Percentiles rank a stretch among this genome's conserved stretches.
Conservation (phyloP, 1,139 yeast genomes). For the Arxiozyma heterogenica region DNA sequence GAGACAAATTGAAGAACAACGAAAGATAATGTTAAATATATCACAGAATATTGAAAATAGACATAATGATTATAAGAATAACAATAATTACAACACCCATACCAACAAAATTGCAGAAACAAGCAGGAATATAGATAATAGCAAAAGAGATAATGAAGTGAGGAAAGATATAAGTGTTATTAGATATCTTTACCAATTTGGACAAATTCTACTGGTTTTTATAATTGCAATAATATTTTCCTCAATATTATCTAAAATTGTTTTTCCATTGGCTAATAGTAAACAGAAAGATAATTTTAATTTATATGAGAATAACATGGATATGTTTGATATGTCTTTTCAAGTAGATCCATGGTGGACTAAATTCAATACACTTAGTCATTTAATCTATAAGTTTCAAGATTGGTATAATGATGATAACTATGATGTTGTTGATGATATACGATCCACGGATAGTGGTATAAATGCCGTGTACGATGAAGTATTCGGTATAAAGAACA, state of each 20-base stretch:
- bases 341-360: conserved; percentile 2
- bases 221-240: background rate
- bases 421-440: background rate
- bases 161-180: background rate
- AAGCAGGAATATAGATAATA: background rate
- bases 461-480: background rate
- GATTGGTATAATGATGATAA: background rate
- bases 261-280: background rate
- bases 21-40: conserved; percentile 13
- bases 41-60: conserved; percentile 1
- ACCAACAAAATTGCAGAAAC: background rate
- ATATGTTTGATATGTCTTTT: background rate
- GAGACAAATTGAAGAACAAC: conserved; percentile 24
- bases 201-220: background rate
- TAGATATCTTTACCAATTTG: background rate
- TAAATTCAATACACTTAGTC: background rate
- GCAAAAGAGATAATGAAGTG: background rate
- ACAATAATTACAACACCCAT: background rate
- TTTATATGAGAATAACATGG: background rate
- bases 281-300: background rate
- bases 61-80: background rate
- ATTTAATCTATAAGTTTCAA: background rate
- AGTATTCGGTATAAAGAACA: background rate
- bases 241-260: background rate
- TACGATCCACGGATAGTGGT: background rate